phyloP scores from a whole-genome alignment of 1,284 basidiomycete genomes.

The Bjerkandera adusta region DNA sequence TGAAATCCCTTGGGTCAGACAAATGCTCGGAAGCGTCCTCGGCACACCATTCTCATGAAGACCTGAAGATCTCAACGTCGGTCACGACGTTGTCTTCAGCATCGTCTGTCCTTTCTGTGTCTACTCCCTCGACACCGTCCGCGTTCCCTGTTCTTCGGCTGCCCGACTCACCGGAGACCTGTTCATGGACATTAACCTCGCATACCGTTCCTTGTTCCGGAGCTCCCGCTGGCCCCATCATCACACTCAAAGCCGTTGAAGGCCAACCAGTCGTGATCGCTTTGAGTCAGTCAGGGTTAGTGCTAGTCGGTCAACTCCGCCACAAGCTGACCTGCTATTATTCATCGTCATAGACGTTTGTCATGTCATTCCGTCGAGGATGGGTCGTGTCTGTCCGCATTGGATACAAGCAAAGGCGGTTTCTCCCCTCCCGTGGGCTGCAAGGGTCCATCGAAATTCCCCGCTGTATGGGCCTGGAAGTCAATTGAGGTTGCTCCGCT shows the following conservation, averaged over 20 bases:
- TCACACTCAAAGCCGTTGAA: not conserved
- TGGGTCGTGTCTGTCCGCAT: slow-evolving; percentile 7
- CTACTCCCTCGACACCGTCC: slow-evolving; percentile 9
- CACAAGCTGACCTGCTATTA: too few relatives aligned
- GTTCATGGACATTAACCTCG: slow-evolving; percentile 6
- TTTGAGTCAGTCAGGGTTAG: slow-evolving; percentile 12
- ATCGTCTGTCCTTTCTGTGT: slow-evolving; percentile 10
- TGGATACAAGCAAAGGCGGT: not conserved
- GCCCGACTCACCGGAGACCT: not conserved
- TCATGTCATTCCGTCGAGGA: slow-evolving; percentile 13
- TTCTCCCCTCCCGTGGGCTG: slow-evolving; percentile 2
- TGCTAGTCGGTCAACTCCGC: too few relatives aligned
- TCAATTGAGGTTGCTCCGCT: slow-evolving; percentile 6
- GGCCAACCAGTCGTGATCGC: not conserved
- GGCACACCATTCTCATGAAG: not conserved
- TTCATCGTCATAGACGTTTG: too few relatives aligned
- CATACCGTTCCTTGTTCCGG: slow-evolving; percentile 7
- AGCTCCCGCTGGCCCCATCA: not conserved
- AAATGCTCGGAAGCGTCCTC: slow-evolving; percentile 1
- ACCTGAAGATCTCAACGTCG: not conserved
- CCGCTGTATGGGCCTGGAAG: slow-evolving; percentile 15
- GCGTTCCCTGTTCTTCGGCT: not conserved
- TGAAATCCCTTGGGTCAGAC: slow-evolving; percentile 12
- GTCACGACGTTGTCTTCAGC: slow-evolving; percentile 4
- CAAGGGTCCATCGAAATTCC: slow-evolving; percentile 8